These are phyloP conservation scores for Amphibolis antarctica DNA, from an alignment of 106 monocot species.

Conservation along the genomic window DNA sequence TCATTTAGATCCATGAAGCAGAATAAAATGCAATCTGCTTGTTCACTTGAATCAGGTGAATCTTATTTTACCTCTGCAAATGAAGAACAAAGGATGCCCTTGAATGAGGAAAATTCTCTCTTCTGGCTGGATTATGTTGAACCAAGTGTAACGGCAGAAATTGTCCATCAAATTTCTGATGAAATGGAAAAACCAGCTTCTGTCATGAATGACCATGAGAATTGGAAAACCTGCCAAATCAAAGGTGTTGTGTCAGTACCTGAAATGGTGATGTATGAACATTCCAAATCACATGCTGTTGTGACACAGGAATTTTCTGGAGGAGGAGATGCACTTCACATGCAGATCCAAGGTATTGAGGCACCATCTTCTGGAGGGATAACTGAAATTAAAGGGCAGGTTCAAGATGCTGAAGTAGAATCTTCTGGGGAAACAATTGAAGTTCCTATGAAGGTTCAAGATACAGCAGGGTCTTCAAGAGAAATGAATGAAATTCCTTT, in stretches of 20 bases:
- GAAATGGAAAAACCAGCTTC: constrained; percentile 9
- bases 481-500: constrained; percentile 3
- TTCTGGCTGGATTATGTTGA: constrained; percentile 23
- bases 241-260: constrained; percentile 9
- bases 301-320: constrained; percentile 25
- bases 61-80: constrained; percentile 7
- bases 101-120: neutral
- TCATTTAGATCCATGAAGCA: constrained; percentile 16
- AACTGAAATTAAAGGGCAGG: neutral
- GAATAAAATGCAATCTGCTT: neutral
- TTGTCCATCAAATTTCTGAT: neutral
- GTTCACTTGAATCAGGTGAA: constrained; percentile 14
- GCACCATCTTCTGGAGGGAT: constrained; percentile 11
- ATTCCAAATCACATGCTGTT: constrained; percentile 11
- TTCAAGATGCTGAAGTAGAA: constrained; percentile 12
- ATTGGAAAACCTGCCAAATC: constrained; percentile 8
- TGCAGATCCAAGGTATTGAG: neutral
- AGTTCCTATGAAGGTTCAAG: neutral
- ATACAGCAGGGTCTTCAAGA: constrained; percentile 9
- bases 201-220: constrained; percentile 14
- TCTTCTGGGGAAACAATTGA: constrained; percentile 13
- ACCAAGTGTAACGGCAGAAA: neutral
- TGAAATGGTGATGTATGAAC: neutral
- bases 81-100: constrained; percentile 1
- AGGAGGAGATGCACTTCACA: neutral